Evolutionary conservation across 2,329 filamentous ascomycete genomes (phyloP).

Genomic region (Didymella exigua): DNA sequence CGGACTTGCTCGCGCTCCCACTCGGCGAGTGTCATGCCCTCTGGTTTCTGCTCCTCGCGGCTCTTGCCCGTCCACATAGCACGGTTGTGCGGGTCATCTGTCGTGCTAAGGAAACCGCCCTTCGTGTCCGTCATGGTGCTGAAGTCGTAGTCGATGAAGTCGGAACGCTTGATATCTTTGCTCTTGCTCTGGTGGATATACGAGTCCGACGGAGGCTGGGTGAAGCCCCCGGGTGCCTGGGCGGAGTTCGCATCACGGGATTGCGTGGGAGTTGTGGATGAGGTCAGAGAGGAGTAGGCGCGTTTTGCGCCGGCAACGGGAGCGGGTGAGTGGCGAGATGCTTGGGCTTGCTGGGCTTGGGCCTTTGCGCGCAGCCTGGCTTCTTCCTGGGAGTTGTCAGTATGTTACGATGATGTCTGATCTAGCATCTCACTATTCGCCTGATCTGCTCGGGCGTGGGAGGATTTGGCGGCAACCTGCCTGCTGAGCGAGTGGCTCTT

Average conservation of each 20-base stretch:
- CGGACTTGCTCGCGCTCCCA: constrained; percentile 87
- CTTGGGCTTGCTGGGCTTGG: constrained; percentile 59
- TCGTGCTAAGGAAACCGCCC: constrained; percentile 87
- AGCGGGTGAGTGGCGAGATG: constrained; percentile 30
- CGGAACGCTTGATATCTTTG: constrained; percentile 78
- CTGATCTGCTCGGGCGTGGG: constrained; percentile 67
- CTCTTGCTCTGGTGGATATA: constrained; percentile 68
- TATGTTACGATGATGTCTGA: too few relatives aligned
- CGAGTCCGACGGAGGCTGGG: constrained; percentile 49
- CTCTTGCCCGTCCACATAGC: constrained; percentile 58
- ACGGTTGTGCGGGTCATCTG: constrained; percentile 90
- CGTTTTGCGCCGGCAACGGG: constrained; percentile 70
- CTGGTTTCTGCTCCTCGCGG: constrained; percentile 70
- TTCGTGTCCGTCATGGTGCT: constrained; percentile 98
- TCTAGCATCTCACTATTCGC: constrained; percentile 56
- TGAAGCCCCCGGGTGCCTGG: constrained; percentile 47
- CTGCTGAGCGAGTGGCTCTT: constrained; percentile 46
- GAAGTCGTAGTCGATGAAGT: constrained; percentile 95
- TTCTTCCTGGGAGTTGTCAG: constrained; percentile 68
- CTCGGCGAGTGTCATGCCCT: constrained; percentile 86
- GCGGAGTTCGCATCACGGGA: constrained; percentile 69
- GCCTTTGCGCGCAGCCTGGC: constrained; percentile 89
- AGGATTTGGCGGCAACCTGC: constrained; percentile 52
- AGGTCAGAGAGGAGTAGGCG: constrained; percentile 67
- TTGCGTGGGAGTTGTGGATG: constrained; percentile 60